phyloP scores from a whole-genome alignment of 2,329 filamentous ascomycete species.

The Aureobasidium zeae region DNA sequence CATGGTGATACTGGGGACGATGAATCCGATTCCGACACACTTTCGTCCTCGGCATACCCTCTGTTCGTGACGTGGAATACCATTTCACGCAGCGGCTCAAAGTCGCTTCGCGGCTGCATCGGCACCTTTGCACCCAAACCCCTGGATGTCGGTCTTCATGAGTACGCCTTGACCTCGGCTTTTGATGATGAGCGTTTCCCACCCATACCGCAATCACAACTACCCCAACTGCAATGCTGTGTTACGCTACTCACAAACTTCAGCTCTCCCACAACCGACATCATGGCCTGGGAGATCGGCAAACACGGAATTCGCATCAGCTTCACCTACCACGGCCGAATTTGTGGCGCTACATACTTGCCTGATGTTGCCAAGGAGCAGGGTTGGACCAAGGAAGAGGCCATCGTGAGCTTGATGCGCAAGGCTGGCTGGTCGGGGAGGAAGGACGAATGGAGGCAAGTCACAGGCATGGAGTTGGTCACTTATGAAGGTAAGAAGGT shows the following conservation, averaged over 20 bases:
- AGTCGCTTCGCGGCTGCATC: conserved; percentile 82
- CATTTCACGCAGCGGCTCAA: conserved; percentile 47
- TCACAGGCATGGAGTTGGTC: conserved; percentile 64
- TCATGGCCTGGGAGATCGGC: conserved; percentile 80
- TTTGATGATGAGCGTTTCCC: conserved; percentile 55
- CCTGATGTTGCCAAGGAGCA: conserved; percentile 88
- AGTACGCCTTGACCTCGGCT: conserved; percentile 74
- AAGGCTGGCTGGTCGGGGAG: conserved; percentile 85
- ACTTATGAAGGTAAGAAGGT: conserved; percentile 81
- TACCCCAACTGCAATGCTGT: conserved; percentile 59
- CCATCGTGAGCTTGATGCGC: conserved; percentile 77
- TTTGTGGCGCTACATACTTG: conserved; percentile 80
- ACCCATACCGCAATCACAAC: conserved; percentile 58
- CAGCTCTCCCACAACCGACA: conserved; percentile 49
- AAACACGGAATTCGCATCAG: conserved; percentile 78
- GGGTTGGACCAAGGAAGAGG: conserved; percentile 90
- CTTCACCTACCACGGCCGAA: conserved; percentile 63
- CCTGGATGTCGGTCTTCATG: conserved; percentile 61
- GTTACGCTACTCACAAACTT: conserved; percentile 62
- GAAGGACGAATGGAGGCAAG: conserved; percentile 60
- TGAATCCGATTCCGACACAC: conserved; percentile 13
- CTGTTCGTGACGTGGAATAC: conserved; percentile 96
- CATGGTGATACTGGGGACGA: conserved; percentile 21
- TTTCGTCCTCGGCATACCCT: conserved; percentile 44
- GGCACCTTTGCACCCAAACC: conserved; percentile 80